Conservation (phyloP, 2,329 filamentous ascomycete species). For the Sporothrix pallida region DNA sequence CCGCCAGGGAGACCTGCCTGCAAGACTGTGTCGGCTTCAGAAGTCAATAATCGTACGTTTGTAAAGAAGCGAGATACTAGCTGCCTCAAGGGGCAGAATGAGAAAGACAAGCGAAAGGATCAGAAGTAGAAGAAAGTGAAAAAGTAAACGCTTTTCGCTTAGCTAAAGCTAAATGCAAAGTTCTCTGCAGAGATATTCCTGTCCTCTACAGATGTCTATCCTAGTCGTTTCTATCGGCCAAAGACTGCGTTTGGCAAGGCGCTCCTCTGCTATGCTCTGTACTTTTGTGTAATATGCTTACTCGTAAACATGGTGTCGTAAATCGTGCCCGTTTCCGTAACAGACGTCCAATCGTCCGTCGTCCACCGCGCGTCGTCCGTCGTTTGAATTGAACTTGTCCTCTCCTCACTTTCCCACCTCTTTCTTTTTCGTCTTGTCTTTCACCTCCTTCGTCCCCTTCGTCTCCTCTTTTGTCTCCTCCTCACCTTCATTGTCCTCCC, state of each 20-base stretch:
- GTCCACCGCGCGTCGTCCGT: neutral
- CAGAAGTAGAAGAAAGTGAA: neutral
- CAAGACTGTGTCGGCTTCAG: no score
- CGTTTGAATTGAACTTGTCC: neutral
- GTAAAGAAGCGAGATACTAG: neutral
- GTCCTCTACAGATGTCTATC: neutral
- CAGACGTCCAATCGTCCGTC: neutral
- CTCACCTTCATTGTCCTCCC: neutral
- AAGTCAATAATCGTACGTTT: no score
- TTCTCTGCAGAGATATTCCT: neutral
- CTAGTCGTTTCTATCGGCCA: neutral
- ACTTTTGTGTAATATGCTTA: neutral
- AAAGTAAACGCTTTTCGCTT: slow-evolving; percentile 1
- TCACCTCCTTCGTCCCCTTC: neutral
- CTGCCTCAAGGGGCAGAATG: neutral
- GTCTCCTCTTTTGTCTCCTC: neutral
- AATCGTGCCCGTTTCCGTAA: slow-evolving; percentile 6
- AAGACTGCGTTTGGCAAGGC: neutral
- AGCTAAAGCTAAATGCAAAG: neutral
- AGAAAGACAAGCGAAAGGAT: neutral
- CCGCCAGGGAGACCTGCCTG: no score
- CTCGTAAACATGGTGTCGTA: neutral
- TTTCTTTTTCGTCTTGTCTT: neutral
- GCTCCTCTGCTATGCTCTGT: neutral
- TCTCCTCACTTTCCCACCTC: slow-evolving; percentile 18